phyloP scores from a whole-genome alignment of 2,329 filamentous ascomycete genomes.

The Westerdykella sp. region DNA sequence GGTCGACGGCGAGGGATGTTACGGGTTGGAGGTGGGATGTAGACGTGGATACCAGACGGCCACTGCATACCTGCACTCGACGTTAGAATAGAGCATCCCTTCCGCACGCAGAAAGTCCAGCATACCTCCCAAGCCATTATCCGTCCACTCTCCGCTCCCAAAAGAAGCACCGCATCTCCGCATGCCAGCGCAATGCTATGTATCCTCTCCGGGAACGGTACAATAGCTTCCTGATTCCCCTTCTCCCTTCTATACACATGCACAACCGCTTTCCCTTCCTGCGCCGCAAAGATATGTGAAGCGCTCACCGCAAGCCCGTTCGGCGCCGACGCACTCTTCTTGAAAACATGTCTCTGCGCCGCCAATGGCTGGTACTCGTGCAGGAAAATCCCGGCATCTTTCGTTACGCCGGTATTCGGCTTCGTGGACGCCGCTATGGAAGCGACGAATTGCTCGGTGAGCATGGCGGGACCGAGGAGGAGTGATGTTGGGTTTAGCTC shows the following conservation, averaged over 20 bases:
- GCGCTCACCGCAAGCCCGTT: constrained; percentile 75
- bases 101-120: constrained; percentile 34
- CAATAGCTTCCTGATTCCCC: constrained; percentile 79
- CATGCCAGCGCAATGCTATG: constrained; percentile 67
- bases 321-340: constrained; percentile 78
- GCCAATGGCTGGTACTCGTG: constrained; percentile 75
- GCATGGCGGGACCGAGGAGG: constrained; percentile 33
- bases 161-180: constrained; percentile 60
- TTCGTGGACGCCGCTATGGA: constrained; percentile 42
- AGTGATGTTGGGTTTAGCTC: constrained; percentile 3
- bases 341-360: constrained; percentile 71
- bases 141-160: constrained; percentile 80
- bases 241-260: constrained; percentile 84
- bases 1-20: constrained; percentile 64
- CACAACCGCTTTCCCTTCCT: constrained; percentile 83
- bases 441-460: constrained; percentile 47
- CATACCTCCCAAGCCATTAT: constrained; percentile 88
- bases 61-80: constrained; percentile 58
- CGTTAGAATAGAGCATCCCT: constrained; percentile 4
- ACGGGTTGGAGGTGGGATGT: constrained; percentile 75
- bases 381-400: constrained; percentile 82
- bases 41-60: constrained; percentile 67
- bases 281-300: constrained; percentile 84
- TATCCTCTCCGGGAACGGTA: constrained; percentile 84
- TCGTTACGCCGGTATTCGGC: constrained; percentile 45